Conservation (phyloP, 345 rosid species). For the Salix koriyanagi region DNA sequence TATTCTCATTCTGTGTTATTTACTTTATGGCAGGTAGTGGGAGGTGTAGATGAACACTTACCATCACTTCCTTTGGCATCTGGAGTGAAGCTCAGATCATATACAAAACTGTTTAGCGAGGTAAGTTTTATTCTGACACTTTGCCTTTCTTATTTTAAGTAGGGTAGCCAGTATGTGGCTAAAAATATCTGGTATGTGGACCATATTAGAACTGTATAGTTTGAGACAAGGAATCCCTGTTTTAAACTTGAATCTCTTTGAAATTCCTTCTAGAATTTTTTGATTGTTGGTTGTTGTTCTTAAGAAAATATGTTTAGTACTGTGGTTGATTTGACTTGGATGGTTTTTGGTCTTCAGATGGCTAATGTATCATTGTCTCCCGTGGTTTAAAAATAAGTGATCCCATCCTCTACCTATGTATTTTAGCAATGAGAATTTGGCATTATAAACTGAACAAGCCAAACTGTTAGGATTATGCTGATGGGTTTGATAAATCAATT, state of each 20-base stretch:
- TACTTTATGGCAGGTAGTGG: slow-evolving; percentile 56
- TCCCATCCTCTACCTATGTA: neutral
- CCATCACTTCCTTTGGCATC: slow-evolving; percentile 61
- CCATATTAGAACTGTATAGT: neutral
- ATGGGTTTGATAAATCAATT: no score
- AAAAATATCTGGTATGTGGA: neutral
- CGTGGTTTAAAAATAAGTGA: neutral
- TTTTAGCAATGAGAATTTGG: no score
- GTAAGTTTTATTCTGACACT: slow-evolving; percentile 2
- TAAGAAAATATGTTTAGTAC: no score
- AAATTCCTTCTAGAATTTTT: neutral
- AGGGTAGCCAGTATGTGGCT: neutral
- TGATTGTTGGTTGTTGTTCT: neutral
- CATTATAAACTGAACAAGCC: no score
- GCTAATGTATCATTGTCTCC: neutral
- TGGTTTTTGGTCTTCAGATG: neutral
- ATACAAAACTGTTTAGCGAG: slow-evolving; percentile 46
- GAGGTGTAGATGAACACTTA: slow-evolving; percentile 62
- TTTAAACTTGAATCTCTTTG: neutral
- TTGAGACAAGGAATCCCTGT: neutral
- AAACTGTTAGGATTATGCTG: neutral
- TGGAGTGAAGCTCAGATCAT: slow-evolving; percentile 55
- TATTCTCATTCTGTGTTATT: neutral
- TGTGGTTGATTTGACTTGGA: neutral
- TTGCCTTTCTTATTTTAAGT: neutral